Evolutionary conservation across 73 alveolate species (phyloP), one percentile per base, ranked within the genome.

Genomic region (Paraurostyla sp.): DNA sequence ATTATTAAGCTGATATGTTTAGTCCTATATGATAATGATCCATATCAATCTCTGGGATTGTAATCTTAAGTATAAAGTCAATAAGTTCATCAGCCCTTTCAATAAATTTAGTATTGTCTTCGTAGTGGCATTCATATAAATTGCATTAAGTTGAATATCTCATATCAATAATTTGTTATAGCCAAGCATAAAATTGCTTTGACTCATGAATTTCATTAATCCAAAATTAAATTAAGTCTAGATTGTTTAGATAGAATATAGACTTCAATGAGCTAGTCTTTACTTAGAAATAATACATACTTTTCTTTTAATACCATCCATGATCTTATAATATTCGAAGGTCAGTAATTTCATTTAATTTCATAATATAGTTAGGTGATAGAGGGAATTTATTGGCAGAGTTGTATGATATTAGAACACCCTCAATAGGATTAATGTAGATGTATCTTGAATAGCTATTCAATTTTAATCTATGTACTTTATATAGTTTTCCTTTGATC

Each of bases 381-480:
- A 36, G 69, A 13, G 96, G 96, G 60, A 51, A 91, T 30, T 91
- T 89, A 7, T 57, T 49, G 0, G 65, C 23, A 15, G 57, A 83
- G 52, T 50, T 23, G 33, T 84, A 91, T 13, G 87, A 83, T 33
- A 91, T 58, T 11, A 91, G 73, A 0, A 75, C 83, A 3, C 93
- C 96, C 43, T 71, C 69, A 13, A 91, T 59, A 20, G 96, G 96
- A 62, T 91, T 83, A 7, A 91, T 51, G 40, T 56, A 78, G 65
- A 91, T 83, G 48, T 78, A 91, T 36, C 96, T 52, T 27, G 56
- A 35, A 30, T 84, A 51, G 60, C 87, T 68, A 29, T 80, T 91
- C 0, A 91, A 63, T 41, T 52, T 50, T 0, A 78, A 27, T 54
- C 89, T 78, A 36, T 78, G 89, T 16, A 78, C 89, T 36, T 78